Base-by-base conservation (phyloP, 345 rosid genomes). In the Carallia pectinifolia region DNA sequence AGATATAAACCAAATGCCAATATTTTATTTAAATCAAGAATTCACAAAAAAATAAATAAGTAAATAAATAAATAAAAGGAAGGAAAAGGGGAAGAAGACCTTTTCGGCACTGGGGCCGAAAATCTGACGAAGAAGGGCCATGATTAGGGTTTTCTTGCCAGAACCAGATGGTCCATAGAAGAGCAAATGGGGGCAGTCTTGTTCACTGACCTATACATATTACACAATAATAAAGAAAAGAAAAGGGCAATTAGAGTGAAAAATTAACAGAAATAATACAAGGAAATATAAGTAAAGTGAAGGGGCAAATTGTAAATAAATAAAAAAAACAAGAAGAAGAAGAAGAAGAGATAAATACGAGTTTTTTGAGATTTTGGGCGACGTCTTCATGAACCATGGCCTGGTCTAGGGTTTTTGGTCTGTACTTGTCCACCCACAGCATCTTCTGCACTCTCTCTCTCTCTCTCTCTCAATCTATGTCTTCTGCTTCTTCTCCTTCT, bases 351-450 rank as follows among this genome's bases (percentile, higher is more conserved):
- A 39, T 13, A 65, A 64, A 48, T 89, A 94, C 98, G 82, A 94
- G 76, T 81, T 95, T 95, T 84, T 86, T 92, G 73, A 95, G 97
- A 75, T 89, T 87, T 30, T 81, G 89, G 62, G 98, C 97, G 58
- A 88, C 82, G 17, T 92, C 97, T 55, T 90, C 78, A 74, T 95
- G 98, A 68, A 89, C 96, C 63, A 88, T 72, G 56, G 84, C 86
- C 75, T 89, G 85, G 76, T 89, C 97, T 7, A 92, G 86, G 81
- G 97, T 84, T 81, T 90, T 95, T 54, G 97, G 99, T 65, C 97
- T 79, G 90, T 89, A 95, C 90, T 95, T 92, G 85, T 95, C 99
- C 13, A 90, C 97, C 99, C 97, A 95, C 92, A 95, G 78, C 99
- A 95, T 95, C 79, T 78, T 79, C 55, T 0, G 1, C 8, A n/a